Evolutionary conservation across 352 stramenopile genomes (phyloP), one percentile per base, ranked within the genome.

Genomic region (Pythium pectinolyticum): DNA sequence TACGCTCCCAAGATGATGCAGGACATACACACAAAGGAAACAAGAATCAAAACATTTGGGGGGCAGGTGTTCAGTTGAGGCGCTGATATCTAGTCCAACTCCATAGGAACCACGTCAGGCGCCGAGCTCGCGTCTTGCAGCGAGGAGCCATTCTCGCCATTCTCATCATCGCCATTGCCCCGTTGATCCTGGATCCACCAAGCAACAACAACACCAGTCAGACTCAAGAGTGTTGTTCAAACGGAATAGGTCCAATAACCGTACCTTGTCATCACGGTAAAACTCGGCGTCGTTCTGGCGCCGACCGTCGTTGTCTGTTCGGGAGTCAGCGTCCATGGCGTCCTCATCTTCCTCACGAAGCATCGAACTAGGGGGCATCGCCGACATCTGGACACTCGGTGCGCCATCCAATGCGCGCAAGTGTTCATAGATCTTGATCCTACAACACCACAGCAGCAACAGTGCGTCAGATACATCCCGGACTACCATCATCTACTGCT

Each of bases 361-460:
- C 74, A 90, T 88, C 28, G 74, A 72, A n/a, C 71, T 83, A 7
- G 86, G 83, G 35, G 86, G 86, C 6, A 82, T 82, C 63, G 87
- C 71, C 11, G 62, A 82, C 84, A 95, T 93, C 53, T 95, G 86
- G 35, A 95, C 78, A 31, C 86, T 95, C 5, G 86, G 86, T 9
- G 86, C 86, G 19, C 86, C 86, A 22, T 77, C 86, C 15, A 95
- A 57, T 0, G 84, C 80, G 22, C 80, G 72, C 17, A 95, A 69
- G 57, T 95, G 85, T 66, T 95, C 86, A 65, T 93, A 93, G 41
- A 95, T 91, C 75, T 92, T 91, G 45, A 78, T 74, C 58, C 84
- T 95, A 57, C 47, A 48, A 30, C 56, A 57, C 1, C 32, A 27
- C 24, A 53, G 6, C 20, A 27, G 2, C 54, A n/a, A 60, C 11